Conservation (phyloP, 768 basidiomycete species). For the Gymnopilus junonius region DNA sequence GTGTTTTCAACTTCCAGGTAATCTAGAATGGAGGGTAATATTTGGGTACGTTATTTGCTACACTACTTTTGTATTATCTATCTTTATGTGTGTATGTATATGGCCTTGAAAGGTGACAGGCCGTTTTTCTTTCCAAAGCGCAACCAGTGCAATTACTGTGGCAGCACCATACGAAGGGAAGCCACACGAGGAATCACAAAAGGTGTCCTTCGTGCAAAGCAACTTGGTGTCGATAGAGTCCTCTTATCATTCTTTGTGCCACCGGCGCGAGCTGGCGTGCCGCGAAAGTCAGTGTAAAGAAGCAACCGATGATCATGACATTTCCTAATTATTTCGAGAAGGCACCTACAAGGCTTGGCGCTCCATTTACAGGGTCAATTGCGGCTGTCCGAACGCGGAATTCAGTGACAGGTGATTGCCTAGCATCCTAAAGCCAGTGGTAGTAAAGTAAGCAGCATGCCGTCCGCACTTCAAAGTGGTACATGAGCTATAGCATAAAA, state of each 20-base stretch:
- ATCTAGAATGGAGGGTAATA: not conserved
- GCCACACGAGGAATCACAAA: too few relatives aligned
- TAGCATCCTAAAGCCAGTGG: too few relatives aligned
- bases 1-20: not conserved
- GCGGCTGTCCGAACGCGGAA: too few relatives aligned
- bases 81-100: not conserved
- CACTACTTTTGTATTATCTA: not conserved
- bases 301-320: constrained; percentile 4
- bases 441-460: too few relatives aligned
- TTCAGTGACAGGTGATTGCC: too few relatives aligned
- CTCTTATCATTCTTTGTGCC: not conserved
- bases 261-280: not conserved
- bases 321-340: constrained; percentile 2
- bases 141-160: too few relatives aligned
- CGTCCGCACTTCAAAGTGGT: too few relatives aligned
- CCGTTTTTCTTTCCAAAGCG: too few relatives aligned
- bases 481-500: too few relatives aligned
- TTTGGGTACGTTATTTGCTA: not conserved
- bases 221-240: not conserved
- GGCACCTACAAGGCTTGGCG: constrained; percentile 13
- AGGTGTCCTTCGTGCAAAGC: too few relatives aligned
- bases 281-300: not conserved
- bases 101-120: too few relatives aligned
- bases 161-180: too few relatives aligned
- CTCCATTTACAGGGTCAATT: not conserved